Evolutionary conservation across 306 rosid species (phyloP).

Genomic region (Notholithocarpus densiflorus): DNA sequence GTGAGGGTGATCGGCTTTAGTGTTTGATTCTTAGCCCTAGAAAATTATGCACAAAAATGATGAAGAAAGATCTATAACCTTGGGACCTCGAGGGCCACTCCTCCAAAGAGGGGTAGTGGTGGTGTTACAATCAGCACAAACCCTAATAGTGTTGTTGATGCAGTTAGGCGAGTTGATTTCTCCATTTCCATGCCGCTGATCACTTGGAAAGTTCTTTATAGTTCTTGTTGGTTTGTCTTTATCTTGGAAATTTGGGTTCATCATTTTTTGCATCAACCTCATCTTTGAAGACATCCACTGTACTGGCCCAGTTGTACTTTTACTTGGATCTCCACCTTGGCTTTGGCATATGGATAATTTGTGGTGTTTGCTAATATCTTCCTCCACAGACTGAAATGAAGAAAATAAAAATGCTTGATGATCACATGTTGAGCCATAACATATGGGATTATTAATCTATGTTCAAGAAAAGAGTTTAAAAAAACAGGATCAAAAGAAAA

Average conservation of each 20-base stretch:
- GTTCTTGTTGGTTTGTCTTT: constrained; percentile 12
- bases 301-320: constrained; percentile 31
- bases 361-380: constrained; percentile 10
- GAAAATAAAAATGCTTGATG: constrained; percentile 1
- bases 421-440: constrained; percentile 36
- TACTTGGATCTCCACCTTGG: constrained; percentile 16
- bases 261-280: constrained; percentile 69
- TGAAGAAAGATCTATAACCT: constrained; percentile 38
- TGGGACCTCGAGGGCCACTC: constrained; percentile 94
- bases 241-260: constrained; percentile 12
- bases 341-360: neutral
- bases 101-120: constrained; percentile 90
- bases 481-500: neutral
- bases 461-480: neutral
- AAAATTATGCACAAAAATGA: too few relatives aligned
- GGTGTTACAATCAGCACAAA: constrained; percentile 80
- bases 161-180: constrained; percentile 27
- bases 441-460: constrained; percentile 23
- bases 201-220: constrained; percentile 16
- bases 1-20: neutral
- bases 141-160: constrained; percentile 49
- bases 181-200: constrained; percentile 17
- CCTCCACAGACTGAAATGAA: constrained; percentile 27
- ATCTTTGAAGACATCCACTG: constrained; percentile 76
- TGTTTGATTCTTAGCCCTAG: too few relatives aligned